Base-by-base conservation (phyloP, 495 filamentous ascomycete genomes). In the Coniosporium apollinis region DNA sequence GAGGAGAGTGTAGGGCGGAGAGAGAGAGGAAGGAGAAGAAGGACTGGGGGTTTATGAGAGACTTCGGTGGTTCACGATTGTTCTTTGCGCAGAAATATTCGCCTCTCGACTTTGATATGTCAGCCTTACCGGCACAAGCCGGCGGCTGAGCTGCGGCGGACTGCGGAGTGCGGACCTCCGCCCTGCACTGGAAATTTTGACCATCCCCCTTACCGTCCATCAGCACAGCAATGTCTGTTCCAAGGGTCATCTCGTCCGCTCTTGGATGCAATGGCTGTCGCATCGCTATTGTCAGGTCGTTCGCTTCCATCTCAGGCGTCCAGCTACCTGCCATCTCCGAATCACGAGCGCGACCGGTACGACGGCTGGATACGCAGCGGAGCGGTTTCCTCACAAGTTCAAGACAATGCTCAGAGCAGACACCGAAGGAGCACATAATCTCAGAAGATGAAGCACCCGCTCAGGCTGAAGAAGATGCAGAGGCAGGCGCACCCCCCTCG, bases 191-290 rank as follows among this genome's bases (percentile, higher is more conserved):
- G n/a, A n/a, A n/a, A n/a, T n/a, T n/a, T n/a, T n/a, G n/a, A n/a
- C n/a, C n/a, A n/a, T 11, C 15, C 15, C 32, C 8, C 16, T 11
- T 8, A 7, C 6, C 8, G 4, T n/a, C 30, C 5, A 3, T 18
- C 4, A 6, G 15, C 30, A 8, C 32, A n/a, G 16, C 8, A 10
- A 34, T 34, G 32, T 13, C n/a, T 4, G n/a, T 22, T 22, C 4
- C 32, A 3, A 34, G 25, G 16, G 14, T 22, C 17, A 13, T 33
- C 9, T 20, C 16, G 5, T 19, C 36, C 15, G 5, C 19, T 16
- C 15, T 39, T 18, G 22, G 32, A 13, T 48, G 38, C 36, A 34
- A 22, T 20, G 31, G 31, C 24, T 50, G 47, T 32, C 41, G 41
- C 11, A 15, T 25, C 33, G 14, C 33, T 19, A 18, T 50, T 8